These are phyloP conservation scores for Rhizophora apiculata DNA, from an alignment of 345 rosid species.

Conservation along the genomic window DNA sequence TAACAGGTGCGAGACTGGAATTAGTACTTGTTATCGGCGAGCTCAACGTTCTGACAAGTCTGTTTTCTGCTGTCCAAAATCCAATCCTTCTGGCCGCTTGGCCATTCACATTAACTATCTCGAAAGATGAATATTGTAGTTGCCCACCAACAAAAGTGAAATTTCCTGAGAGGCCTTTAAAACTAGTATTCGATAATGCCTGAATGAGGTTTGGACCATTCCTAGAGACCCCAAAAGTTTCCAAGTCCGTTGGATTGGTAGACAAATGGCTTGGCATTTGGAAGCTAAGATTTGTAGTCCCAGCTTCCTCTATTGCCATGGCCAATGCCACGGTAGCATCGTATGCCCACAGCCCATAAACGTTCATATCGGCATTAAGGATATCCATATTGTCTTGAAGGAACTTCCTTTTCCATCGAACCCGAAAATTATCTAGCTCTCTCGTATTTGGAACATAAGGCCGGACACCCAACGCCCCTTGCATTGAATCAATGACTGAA, in stretches of 20 bases:
- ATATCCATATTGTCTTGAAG: slow-evolving; percentile 13
- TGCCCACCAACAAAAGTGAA: slow-evolving; percentile 34
- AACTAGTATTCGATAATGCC: slow-evolving; percentile 12
- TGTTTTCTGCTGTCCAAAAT: slow-evolving; percentile 30
- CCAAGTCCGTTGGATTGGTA: slow-evolving; percentile 9
- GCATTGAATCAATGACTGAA: slow-evolving; percentile 25
- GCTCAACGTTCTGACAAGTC: slow-evolving; percentile 1
- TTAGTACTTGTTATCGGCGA: not conserved
- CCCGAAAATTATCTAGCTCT: slow-evolving; percentile 16
- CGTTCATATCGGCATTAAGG: slow-evolving; percentile 9
- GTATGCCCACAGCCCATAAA: slow-evolving; percentile 38
- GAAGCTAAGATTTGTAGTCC: slow-evolving; percentile 4
- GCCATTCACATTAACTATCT: slow-evolving; percentile 40
- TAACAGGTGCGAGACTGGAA: slow-evolving; percentile 10
- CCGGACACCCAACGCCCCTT: slow-evolving; percentile 39
- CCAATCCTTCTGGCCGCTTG: slow-evolving; percentile 23
- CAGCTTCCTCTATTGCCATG: slow-evolving; percentile 30
- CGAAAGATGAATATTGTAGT: slow-evolving; percentile 22
- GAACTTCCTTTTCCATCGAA: slow-evolving; percentile 32
- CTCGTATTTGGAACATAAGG: slow-evolving; percentile 23
- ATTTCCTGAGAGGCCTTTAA: slow-evolving; percentile 39
- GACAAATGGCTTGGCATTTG: slow-evolving; percentile 6
- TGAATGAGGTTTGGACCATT: slow-evolving; percentile 27
- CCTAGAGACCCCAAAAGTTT: slow-evolving; percentile 16
- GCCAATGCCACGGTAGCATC: slow-evolving; percentile 45